phyloP scores from a whole-genome alignment of 192 early-diverging fungal species.

The Umbelopsis sp. region DNA sequence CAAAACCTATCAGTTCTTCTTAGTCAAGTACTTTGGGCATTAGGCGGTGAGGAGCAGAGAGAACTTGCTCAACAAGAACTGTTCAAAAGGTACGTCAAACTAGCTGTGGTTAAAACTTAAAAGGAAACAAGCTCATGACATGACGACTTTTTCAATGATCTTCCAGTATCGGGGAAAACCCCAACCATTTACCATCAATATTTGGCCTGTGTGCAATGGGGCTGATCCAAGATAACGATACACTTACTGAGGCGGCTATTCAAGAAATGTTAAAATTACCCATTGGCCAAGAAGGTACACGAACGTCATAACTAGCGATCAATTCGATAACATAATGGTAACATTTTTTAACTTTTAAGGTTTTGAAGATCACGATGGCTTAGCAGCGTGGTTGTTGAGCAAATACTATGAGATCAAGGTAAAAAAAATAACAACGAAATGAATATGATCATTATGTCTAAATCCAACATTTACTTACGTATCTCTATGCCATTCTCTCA shows the following conservation, averaged over 20 bases:
- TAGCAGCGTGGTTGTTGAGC: conserved; percentile 1
- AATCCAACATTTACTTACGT: not conserved
- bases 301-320: conserved; percentile 2
- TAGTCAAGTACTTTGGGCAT: conserved; percentile 88
- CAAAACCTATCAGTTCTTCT: conserved; percentile 74
- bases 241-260: conserved; percentile 63
- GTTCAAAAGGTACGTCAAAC: conserved; percentile 57
- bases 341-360: not conserved
- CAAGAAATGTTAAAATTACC: conserved; percentile 67
- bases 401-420: conserved; percentile 17
- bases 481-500: conserved; percentile 10
- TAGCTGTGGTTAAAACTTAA: conserved; percentile 12
- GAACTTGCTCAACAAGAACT: conserved; percentile 80
- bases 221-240: conserved; percentile 62
- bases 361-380: not conserved
- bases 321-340: not conserved
- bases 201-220: conserved; percentile 72
- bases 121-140: not conserved
- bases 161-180: conserved; percentile 55
- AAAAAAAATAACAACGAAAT: not conserved
- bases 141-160: not conserved
- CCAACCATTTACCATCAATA: conserved; percentile 63
- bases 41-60: conserved; percentile 79
- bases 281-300: conserved; percentile 43
- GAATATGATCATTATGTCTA: not conserved